A percentile compares a stretch with the other conserved stretches of the same genome.
phyloP scores from a whole-genome alignment of 1,284 basidiomycete genomes.

The Cerrena zonata region DNA sequence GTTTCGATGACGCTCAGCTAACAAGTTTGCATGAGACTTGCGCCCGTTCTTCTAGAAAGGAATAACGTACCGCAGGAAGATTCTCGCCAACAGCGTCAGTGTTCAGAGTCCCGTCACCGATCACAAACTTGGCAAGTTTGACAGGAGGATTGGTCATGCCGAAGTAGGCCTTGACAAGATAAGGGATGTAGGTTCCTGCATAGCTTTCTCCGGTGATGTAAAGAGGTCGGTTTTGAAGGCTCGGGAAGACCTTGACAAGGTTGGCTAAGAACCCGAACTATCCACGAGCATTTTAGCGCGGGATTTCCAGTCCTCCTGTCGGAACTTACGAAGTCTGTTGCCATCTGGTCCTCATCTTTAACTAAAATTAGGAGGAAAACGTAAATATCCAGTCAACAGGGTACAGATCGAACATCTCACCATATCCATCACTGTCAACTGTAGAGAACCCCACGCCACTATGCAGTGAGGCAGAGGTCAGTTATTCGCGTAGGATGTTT shows the following conservation, averaged over 20 bases:
- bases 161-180: slow-evolving; percentile 14
- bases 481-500: background rate
- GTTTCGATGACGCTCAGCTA: slow-evolving; percentile 13
- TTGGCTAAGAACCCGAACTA: slow-evolving; percentile 66
- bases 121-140: slow-evolving; percentile 53
- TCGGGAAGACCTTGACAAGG: slow-evolving; percentile 62
- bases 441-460: slow-evolving; percentile 61
- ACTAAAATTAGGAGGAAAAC: slow-evolving; percentile 6
- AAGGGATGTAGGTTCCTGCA: slow-evolving; percentile 53
- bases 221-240: slow-evolving; percentile 53
- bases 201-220: slow-evolving; percentile 63
- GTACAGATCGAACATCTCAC: slow-evolving; percentile 2
- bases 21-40: background rate
- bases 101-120: slow-evolving; percentile 58
- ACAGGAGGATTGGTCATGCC: slow-evolving; percentile 46
- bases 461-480: slow-evolving; percentile 21
- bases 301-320: no score
- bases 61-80: slow-evolving; percentile 49
- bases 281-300: no score
- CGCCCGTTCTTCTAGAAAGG: background rate
- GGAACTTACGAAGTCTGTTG: slow-evolving; percentile 20
- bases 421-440: slow-evolving; percentile 40
- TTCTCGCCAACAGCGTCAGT: slow-evolving; percentile 39
- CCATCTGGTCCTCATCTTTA: slow-evolving; percentile 23
- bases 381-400: background rate